Base-by-base conservation (phyloP, 305 asterid genomes). In the Fraxinus floribunda region DNA sequence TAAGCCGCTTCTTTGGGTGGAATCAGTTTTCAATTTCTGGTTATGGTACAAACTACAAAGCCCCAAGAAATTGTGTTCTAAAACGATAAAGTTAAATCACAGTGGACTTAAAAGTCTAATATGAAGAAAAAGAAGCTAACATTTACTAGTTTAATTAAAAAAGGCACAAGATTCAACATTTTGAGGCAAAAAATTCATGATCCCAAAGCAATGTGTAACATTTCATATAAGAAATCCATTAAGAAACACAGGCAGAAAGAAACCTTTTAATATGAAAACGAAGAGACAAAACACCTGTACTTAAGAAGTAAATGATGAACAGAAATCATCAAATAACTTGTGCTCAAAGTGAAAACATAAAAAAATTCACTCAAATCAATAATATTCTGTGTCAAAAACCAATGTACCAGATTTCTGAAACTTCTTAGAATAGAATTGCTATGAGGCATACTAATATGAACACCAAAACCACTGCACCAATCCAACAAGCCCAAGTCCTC, bases 401-500 rank as follows among this genome's bases (percentile, higher is more conserved):
- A 16, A 52, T 16, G 22, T 0, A 52, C 22, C 22, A 52, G 62
- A 16, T 52, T 52, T 52, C 20, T 52, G 62, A 35, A 36, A 41
- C 10, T n/a, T 1, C 60, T 92, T 90, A 94, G 80, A 91, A 91
- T 16, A 91, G 41, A 80, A 94, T 74, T 0, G 94, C 92, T 76
- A 87, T 16, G 30, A 94, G 79, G 89, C 93, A 92, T 0, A 94
- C 80, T 84, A 92, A 77, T 46, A 94, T 4, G 85, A 94, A 85
- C 35, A 93, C 89, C 60, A 91, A 83, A 82, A 91, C 76, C 77
- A 87, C 83, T 0, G 79, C 84, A 1, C 96, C 94, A 75, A 91
- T 85, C 96, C 97, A 94, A 78, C 89, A 91, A 57, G 90, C 90
- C 86, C 93, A 87, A 68, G 81, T 85, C 88, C 86, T 86, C 60